A percentile compares a stretch with the other conserved stretches of the same genome.
phyloP scores from a whole-genome alignment of 2,329 filamentous ascomycete genomes.

The Fusarium sp. region DNA sequence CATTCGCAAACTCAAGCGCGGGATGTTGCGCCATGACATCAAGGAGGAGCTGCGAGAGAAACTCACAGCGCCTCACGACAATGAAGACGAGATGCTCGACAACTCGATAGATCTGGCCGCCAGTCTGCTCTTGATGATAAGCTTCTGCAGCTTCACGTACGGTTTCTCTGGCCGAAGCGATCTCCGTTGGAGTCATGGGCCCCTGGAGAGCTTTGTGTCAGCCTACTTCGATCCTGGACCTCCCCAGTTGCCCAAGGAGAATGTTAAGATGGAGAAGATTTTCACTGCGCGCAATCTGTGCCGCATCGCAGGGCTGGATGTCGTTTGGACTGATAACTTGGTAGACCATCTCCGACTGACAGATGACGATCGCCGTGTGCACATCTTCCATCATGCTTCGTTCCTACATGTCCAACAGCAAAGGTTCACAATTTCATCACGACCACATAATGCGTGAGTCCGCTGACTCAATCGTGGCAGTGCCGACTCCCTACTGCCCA shows the following conservation, averaged over 20 bases:
- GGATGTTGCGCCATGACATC: not conserved
- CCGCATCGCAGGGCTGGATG: not conserved
- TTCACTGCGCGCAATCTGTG: not conserved
- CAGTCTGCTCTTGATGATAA: not conserved
- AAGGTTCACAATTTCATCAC: not conserved
- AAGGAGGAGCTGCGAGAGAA: not conserved
- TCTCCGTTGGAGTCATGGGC: not conserved
- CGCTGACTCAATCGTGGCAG: not conserved
- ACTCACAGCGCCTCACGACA: not conserved
- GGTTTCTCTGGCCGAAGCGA: not conserved
- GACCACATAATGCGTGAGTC: accelerated
- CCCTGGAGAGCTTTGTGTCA: not conserved
- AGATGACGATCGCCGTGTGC: not conserved
- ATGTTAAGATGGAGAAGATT: not conserved
- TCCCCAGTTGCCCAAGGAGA: not conserved
- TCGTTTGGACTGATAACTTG: not conserved
- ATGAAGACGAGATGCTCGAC: not conserved
- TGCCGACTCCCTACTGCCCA: not conserved
- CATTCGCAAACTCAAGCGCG: not conserved
- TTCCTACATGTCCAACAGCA: not conserved
- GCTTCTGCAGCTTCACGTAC: not conserved
- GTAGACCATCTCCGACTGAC: not conserved
- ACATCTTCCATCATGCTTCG: not conserved
- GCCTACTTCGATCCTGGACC: not conserved
- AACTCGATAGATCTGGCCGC: not conserved